Evolutionary conservation across 495 filamentous ascomycete species (phyloP), one percentile per base, ranked within the genome.

Genomic region (Cryomyces minteri): DNA sequence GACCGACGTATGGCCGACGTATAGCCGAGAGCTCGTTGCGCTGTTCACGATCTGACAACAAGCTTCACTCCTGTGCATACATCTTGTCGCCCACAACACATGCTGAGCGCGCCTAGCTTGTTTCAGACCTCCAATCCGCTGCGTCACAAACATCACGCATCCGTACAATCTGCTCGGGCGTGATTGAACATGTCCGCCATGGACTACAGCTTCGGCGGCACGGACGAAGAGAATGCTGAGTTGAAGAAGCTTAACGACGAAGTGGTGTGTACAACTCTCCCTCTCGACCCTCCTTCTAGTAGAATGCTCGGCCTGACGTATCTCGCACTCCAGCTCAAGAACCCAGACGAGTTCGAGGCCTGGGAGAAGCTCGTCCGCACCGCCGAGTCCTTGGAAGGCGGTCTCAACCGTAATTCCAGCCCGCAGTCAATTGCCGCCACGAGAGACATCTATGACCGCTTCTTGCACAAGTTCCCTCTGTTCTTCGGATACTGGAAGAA

Each of bases 401-500:
- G 90, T 9, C 73, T 99, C 44, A 96, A 88, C 54, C 79, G 92
- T 47, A 96, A 99, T 61, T 95, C 90, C 43, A 94, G 82, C 54
- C 88, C 92, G 5, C 82, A 93, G 57, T 83, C 90, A 5, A 87
- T 99, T 53, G 80, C 82, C 25, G 77, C 84, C 7, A 78, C 81
- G 31, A 77, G 90, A 54, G 74, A 81, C 53, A 72, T 79, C 43
- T 96, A 93, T 61, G 92, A 99, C 59, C 75, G 82, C 6, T 88
- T 99, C 57, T 76, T 99, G 6, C 80, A 85, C 44, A 94, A 93
- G 58, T 99, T 95, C 55, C 90, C 90, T 1, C 70, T 96, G 28
- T 74, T 96, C 2, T 99, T 95, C 58, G 90, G 88, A 38, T 99
- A 95, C 63, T 99, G 90, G 90, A 95, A 95, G 67, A 96, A 94